Percentiles rank a stretch among this genome's conserved stretches.
Conservation (phyloP, 2,329 filamentous ascomycete genomes). For the Colletotrichum sp. region DNA sequence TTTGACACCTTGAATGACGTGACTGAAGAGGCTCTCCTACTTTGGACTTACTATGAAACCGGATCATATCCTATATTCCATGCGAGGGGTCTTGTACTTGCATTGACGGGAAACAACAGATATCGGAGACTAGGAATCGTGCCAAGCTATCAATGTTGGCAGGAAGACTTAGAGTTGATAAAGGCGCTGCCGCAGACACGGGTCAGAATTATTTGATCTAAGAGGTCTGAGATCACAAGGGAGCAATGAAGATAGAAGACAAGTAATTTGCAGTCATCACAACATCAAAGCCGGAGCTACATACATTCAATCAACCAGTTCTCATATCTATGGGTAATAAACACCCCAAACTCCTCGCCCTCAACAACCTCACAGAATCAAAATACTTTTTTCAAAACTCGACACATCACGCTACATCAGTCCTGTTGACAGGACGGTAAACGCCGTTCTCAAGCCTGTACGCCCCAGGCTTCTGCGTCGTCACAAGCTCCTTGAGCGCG, state of each 20-base stretch:
- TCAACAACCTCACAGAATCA: background rate
- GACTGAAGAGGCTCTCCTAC: accelerated
- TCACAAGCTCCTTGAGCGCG: constrained; percentile 22
- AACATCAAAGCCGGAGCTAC: background rate
- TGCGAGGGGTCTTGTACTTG: background rate
- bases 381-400: background rate
- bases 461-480: constrained; percentile 11
- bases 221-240: accelerated
- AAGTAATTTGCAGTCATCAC: background rate
- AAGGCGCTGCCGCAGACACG: background rate
- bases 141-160: accelerated
- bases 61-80: too few relatives aligned
- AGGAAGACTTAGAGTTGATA: accelerated
- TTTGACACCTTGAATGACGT: background rate
- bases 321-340: background rate
- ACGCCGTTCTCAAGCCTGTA: constrained; percentile 26
- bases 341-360: background rate
- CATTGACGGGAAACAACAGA: background rate
- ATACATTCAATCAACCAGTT: background rate
- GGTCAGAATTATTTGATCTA: background rate
- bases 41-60: background rate
- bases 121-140: background rate
- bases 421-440: constrained; percentile 22
- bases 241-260: background rate
- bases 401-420: constrained; percentile 16